These are phyloP conservation scores for Rhizopogon salebrosus DNA, from an alignment of 768 basidiomycete species.

Conservation along the genomic window DNA sequence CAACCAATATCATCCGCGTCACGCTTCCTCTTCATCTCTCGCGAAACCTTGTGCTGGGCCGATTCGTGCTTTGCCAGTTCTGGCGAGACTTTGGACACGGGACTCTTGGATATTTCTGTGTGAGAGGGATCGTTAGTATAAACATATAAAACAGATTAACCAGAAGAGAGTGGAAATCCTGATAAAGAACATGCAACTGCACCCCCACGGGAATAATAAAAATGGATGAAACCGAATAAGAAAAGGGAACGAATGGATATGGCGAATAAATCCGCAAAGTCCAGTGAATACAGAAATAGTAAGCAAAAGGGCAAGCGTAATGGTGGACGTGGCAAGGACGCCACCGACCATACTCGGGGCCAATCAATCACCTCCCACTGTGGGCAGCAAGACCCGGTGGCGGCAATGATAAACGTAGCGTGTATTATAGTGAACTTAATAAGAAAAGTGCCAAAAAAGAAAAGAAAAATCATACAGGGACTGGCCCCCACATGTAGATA, in stretches of 20 bases:
- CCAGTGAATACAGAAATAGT: too few relatives aligned
- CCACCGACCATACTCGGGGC: too few relatives aligned
- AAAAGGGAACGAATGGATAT: too few relatives aligned
- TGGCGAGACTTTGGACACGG: constrained; percentile 81
- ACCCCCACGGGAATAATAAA: too few relatives aligned
- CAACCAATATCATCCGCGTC: constrained; percentile 74
- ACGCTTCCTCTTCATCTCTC: constrained; percentile 93
- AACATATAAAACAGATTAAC: neutral
- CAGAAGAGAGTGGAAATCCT: neutral
- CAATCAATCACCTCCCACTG: neutral
- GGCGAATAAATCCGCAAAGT: too few relatives aligned
- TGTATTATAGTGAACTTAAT: neutral
- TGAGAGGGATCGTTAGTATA: constrained; percentile 13
- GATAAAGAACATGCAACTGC: too few relatives aligned
- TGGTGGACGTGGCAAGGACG: too few relatives aligned
- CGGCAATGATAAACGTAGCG: neutral
- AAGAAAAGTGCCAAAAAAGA: constrained; percentile 10
- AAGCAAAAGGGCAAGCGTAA: too few relatives aligned
- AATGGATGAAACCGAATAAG: too few relatives aligned
- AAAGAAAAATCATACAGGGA: neutral
- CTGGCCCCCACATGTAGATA: neutral
- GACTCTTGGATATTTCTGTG: constrained; percentile 89
- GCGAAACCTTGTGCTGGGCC: constrained; percentile 84
- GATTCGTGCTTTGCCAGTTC: constrained; percentile 91
- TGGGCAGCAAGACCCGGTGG: neutral